A percentile compares a stretch with the other conserved stretches of the same genome.
Evolutionary conservation across 192 early-diverging fungal genomes (phyloP).

Genomic region (Coemansia aciculifera): DNA sequence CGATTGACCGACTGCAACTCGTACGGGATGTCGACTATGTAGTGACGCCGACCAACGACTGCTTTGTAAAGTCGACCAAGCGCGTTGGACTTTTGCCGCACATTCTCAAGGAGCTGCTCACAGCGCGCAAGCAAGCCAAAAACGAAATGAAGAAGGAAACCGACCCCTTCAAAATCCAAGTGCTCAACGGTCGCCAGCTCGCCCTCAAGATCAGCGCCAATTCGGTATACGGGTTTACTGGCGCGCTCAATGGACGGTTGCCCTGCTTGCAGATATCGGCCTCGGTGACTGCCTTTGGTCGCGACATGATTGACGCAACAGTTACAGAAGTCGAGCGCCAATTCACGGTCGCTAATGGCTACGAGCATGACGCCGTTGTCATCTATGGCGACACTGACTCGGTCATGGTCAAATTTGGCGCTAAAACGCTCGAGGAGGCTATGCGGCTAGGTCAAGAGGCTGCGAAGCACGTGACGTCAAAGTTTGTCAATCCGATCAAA

Average conservation of each 20-base stretch:
- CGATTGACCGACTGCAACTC: constrained; percentile 64
- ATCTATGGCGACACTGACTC: constrained; percentile 99
- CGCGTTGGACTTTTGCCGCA: constrained; percentile 85
- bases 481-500: constrained; percentile 92
- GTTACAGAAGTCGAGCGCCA: constrained; percentile 79
- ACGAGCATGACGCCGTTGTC: constrained; percentile 82
- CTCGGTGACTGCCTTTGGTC: constrained; percentile 90
- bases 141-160: constrained; percentile 93
- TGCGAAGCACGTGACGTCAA: constrained; percentile 78
- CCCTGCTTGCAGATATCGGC: constrained; percentile 93
- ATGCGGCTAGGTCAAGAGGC: constrained; percentile 89
- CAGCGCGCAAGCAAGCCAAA: constrained; percentile 92
- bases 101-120: constrained; percentile 85
- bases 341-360: constrained; percentile 85
- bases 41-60: constrained; percentile 84
- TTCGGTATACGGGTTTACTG: constrained; percentile 97
- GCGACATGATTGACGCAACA: constrained; percentile 93
- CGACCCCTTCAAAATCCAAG: constrained; percentile 91
- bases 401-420: constrained; percentile 98
- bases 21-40: constrained; percentile 82
- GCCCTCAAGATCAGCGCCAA: constrained; percentile 96
- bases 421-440: constrained; percentile 70
- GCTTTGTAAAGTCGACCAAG: constrained; percentile 77
- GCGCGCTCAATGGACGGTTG: constrained; percentile 87
- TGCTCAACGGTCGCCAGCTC: constrained; percentile 94